phyloP scores from a whole-genome alignment of 768 basidiomycete genomes.

The Auricularia auricula-judae region DNA sequence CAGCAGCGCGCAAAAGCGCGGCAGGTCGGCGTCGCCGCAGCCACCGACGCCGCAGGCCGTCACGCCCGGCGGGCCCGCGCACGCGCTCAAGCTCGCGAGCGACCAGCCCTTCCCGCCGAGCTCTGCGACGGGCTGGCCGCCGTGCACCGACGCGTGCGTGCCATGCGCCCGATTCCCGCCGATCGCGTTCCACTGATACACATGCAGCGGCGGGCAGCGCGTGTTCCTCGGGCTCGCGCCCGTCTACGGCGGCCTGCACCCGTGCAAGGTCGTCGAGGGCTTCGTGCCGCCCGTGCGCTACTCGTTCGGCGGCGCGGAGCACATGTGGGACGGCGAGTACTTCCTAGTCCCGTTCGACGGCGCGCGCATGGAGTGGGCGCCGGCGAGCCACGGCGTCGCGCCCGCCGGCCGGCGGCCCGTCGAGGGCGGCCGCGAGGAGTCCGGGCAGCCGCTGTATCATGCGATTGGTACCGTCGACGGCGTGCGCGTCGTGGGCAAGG shows the following conservation, averaged over 20 bases:
- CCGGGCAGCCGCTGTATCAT: constrained; percentile 57
- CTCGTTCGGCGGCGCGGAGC: constrained; percentile 51
- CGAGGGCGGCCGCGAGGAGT: constrained; percentile 67
- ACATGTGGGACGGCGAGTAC: constrained; percentile 51
- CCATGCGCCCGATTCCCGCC: background rate
- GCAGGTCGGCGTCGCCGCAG: background rate
- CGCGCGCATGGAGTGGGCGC: constrained; percentile 66
- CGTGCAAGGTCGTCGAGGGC: background rate
- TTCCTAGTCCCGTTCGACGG: constrained; percentile 64
- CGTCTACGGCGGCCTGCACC: background rate
- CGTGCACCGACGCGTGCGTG: background rate
- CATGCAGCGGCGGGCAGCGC: background rate
- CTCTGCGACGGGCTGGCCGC: background rate
- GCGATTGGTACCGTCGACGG: constrained; percentile 43
- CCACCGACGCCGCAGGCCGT: background rate
- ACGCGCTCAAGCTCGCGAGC: background rate
- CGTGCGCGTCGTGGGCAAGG: constrained; percentile 58
- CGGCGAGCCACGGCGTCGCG: constrained; percentile 45
- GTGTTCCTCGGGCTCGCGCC: background rate
- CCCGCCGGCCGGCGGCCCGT: constrained; percentile 48
- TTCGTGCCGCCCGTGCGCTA: background rate
- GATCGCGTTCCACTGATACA: background rate
- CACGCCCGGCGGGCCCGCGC: background rate
- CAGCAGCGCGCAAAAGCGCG: no score
- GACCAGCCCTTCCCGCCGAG: background rate